Conservation (phyloP, 176 grass and related monocot species). For the Aegilops speltoides region DNA sequence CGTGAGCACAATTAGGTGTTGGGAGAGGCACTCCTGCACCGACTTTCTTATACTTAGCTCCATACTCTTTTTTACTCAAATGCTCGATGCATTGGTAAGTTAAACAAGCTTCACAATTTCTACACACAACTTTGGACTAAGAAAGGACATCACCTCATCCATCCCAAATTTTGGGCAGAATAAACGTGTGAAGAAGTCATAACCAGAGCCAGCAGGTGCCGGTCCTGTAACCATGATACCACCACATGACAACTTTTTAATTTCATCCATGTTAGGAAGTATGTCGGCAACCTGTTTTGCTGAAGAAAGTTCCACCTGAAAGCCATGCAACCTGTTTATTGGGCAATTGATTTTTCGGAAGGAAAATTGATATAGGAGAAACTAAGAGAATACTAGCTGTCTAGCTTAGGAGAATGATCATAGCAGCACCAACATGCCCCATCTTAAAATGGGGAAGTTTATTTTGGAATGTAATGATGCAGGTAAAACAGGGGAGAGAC, state of each 20-base stretch:
- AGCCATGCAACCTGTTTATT: not conserved
- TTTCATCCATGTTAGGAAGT: slow-evolving; percentile 55
- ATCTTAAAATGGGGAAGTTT: not conserved
- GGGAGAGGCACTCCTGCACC: not conserved
- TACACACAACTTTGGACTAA: not conserved
- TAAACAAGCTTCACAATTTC: not conserved
- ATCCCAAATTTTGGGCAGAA: slow-evolving; percentile 66
- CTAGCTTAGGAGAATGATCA: not conserved
- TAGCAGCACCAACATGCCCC: not conserved
- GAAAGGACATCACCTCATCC: slow-evolving; percentile 58
- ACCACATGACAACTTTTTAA: slow-evolving; percentile 44
- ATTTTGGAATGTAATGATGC: not conserved
- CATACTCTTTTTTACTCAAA: not conserved
- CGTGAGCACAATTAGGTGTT: not conserved
- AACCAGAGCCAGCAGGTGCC: slow-evolving; percentile 64
- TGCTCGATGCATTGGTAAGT: not conserved
- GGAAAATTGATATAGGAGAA: not conserved
- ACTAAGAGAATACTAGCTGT: not conserved
- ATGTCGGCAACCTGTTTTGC: slow-evolving; percentile 61
- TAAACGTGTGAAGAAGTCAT: slow-evolving; percentile 73
- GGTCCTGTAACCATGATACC: slow-evolving; percentile 62
- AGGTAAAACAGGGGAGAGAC: not conserved
- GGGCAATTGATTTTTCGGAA: not conserved
- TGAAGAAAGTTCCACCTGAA: slow-evolving; percentile 80
- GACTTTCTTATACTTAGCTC: not conserved